Evolutionary conservation across 345 rosid species (phyloP).

Genomic region (Hypericum androsaemum): DNA sequence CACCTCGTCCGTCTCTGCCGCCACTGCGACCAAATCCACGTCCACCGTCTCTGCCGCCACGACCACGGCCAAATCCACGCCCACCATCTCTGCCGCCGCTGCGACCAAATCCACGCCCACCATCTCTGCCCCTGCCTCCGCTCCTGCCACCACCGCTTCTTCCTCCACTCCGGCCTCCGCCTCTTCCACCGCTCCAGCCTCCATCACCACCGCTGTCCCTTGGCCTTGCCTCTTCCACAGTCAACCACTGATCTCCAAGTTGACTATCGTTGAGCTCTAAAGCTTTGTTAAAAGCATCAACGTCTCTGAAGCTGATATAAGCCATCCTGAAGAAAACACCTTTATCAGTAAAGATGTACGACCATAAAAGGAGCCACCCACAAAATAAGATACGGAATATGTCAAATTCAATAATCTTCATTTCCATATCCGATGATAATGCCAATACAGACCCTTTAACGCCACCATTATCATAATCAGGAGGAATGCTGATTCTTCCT

Average conservation of each 20-base stretch:
- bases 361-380: neutral
- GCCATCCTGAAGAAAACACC: conserved; percentile 46
- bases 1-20: conserved; percentile 14
- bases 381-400: neutral
- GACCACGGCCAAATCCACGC: conserved; percentile 25
- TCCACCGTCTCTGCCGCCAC: conserved; percentile 23
- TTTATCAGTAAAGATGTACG: neutral
- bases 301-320: conserved; percentile 50
- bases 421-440: no score
- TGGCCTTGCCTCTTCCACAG: conserved; percentile 68
- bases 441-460: conserved; percentile 54
- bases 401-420: no score
- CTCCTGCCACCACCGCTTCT: conserved; percentile 18
- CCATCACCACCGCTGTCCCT: conserved; percentile 30
- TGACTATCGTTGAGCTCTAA: conserved; percentile 49
- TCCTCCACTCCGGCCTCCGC: conserved; percentile 29
- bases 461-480: conserved; percentile 54
- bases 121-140: conserved; percentile 14
- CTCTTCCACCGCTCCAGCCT: conserved; percentile 24
- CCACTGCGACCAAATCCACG: conserved; percentile 33
- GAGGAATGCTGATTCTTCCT: conserved; percentile 46
- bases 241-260: conserved; percentile 30
- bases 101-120: conserved; percentile 9
- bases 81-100: no score
- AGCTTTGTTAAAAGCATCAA: conserved; percentile 40